A percentile compares a stretch with the other conserved stretches of the same genome.
Evolutionary conservation across 129 eudicot genomes (phyloP).

Genomic region (Tagetes erecta): DNA sequence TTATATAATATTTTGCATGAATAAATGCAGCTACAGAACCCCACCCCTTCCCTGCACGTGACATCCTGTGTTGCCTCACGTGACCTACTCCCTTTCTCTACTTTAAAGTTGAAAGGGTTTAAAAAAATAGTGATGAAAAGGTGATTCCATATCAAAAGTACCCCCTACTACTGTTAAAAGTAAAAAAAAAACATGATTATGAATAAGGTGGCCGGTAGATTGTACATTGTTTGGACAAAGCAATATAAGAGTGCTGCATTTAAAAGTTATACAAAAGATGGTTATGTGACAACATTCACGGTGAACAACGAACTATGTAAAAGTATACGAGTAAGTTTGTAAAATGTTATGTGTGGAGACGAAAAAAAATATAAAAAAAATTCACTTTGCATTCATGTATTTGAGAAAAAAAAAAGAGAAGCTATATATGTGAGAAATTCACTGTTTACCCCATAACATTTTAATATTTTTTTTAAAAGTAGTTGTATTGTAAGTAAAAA

Average conservation of each 20-base stretch:
- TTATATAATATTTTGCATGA: conserved; percentile 50
- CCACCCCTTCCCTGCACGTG: conserved; percentile 42
- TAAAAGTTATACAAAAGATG: conserved; percentile 15
- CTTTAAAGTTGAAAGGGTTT: conserved; percentile 47
- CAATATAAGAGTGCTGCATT: conserved; percentile 21
- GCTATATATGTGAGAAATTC: too few relatives aligned
- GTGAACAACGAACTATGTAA: too few relatives aligned
- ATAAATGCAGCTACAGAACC: conserved; percentile 31
- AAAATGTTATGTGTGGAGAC: too few relatives aligned
- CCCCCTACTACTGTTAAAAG: conserved; percentile 40
- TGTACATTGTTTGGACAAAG: conserved; percentile 28
- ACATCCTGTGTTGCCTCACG: conserved; percentile 55
- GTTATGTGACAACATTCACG: too few relatives aligned
- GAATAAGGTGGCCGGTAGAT: conserved; percentile 19
- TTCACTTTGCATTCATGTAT: too few relatives aligned
- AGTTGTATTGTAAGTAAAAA: too few relatives aligned
- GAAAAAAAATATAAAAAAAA: too few relatives aligned
- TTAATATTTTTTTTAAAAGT: too few relatives aligned
- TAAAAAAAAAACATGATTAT: conserved; percentile 41
- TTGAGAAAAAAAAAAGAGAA: too few relatives aligned
- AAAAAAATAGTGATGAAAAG: conserved; percentile 44
- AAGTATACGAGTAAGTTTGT: too few relatives aligned
- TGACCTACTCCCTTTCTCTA: conserved; percentile 44
- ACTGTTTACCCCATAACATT: too few relatives aligned
- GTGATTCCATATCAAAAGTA: conserved; percentile 47